phyloP scores from a whole-genome alignment of 345 rosid species.

The Durio zibethinus region DNA sequence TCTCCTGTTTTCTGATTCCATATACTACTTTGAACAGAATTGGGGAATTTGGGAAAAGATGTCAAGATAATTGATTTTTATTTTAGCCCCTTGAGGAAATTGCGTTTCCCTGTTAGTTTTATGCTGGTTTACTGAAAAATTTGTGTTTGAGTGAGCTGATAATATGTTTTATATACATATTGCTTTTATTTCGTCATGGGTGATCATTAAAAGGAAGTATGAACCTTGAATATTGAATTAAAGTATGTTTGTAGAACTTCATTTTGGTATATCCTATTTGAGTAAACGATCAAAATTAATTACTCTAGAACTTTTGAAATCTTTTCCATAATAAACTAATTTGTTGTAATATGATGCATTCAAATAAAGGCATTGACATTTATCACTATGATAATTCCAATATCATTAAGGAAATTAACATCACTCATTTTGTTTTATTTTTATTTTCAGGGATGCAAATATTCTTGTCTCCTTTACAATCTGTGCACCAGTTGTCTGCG shows the following conservation, averaged over 20 bases:
- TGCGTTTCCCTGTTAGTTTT: neutral
- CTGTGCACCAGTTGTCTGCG: neutral
- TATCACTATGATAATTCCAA: neutral
- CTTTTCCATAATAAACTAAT: neutral
- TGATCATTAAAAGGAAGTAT: neutral
- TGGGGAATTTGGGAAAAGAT: neutral
- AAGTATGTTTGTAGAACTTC: neutral
- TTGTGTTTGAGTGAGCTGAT: neutral
- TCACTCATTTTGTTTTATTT: neutral
- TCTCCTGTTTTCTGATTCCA: neutral
- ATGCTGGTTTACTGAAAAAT: neutral
- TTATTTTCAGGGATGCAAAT: conserved; percentile 36
- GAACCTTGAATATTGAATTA: neutral
- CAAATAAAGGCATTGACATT: neutral
- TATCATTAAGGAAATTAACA: neutral
- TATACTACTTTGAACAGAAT: neutral
- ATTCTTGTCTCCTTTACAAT: conserved; percentile 8
- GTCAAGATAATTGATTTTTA: neutral
- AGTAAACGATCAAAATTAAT: neutral
- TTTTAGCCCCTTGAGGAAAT: neutral
- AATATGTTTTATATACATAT: neutral
- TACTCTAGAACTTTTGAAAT: neutral
- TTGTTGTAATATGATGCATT: neutral
- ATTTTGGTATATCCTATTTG: neutral
- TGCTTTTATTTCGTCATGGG: neutral